Conservation (phyloP, 441 rosid genomes). For the Populus trichocarpa region DNA sequence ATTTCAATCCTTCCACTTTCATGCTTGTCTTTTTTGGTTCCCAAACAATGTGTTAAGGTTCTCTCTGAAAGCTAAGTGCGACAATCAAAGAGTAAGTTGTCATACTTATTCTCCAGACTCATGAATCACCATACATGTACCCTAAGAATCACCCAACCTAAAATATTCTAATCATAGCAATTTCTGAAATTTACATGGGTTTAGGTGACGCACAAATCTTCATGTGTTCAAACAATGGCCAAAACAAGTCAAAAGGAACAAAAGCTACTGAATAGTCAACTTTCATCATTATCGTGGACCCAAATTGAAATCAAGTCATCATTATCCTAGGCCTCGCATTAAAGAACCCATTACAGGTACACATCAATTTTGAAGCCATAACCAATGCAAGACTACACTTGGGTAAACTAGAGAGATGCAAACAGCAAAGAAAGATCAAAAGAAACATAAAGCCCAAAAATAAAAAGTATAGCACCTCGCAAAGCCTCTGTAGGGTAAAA, state of each 20-base stretch:
- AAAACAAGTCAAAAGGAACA: background rate
- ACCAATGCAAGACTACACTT: background rate
- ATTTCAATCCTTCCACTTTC: background rate
- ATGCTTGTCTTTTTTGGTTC: background rate
- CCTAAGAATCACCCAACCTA: background rate
- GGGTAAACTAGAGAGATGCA: background rate
- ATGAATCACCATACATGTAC: background rate
- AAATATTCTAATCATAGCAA: background rate
- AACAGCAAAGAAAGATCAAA: background rate
- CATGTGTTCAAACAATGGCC: background rate
- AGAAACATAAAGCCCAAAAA: background rate
- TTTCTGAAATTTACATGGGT: background rate
- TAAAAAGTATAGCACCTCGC: constrained; percentile 57
- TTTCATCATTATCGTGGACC: background rate
- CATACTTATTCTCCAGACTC: background rate
- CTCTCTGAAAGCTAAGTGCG: background rate
- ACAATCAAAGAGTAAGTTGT: background rate
- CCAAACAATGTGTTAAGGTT: background rate
- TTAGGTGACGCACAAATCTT: background rate
- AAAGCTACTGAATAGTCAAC: background rate
- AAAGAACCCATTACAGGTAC: background rate
- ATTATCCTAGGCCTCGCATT: background rate
- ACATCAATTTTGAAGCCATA: background rate
- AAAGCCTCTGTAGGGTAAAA: constrained; percentile 87
- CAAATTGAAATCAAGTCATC: background rate